Evolutionary conservation across 345 rosid genomes (phyloP).

Genomic region (Mangifera indica): DNA sequence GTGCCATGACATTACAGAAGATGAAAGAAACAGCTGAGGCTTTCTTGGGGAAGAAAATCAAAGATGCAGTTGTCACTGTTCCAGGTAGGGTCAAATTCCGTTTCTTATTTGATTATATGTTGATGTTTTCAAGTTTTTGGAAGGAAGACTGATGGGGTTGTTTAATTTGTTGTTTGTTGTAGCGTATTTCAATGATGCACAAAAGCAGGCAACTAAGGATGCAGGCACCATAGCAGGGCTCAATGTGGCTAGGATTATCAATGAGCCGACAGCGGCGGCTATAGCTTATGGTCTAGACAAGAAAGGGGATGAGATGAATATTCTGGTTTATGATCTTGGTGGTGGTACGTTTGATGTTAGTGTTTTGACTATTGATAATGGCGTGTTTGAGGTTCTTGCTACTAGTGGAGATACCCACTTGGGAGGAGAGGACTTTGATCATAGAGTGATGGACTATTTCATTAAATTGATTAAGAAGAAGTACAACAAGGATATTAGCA

Average conservation of each 20-base stretch:
- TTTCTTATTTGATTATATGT: too few species aligned
- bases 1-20: constrained; percentile 29
- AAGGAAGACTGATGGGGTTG: neutral
- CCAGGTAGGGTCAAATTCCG: constrained; percentile 32
- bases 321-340: constrained; percentile 27
- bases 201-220: constrained; percentile 30
- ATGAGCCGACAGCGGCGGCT: constrained; percentile 33
- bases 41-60: constrained; percentile 36
- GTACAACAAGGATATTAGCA: constrained; percentile 31
- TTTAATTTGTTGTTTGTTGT: neutral
- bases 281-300: constrained; percentile 33
- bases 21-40: too few species aligned
- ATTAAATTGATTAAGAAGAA: constrained; percentile 34
- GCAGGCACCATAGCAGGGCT: constrained; percentile 26
- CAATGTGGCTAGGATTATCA: constrained; percentile 26
- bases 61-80: constrained; percentile 34
- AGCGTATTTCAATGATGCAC: constrained; percentile 33
- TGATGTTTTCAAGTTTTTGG: too few species aligned
- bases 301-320: constrained; percentile 28
- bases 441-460: constrained; percentile 33
- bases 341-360: constrained; percentile 25
- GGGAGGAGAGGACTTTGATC: too few species aligned
- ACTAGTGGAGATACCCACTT: too few species aligned
- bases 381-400: constrained; percentile 27
- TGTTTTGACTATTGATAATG: constrained; percentile 28